phyloP scores from a whole-genome alignment of 78 protist genomes.

The Cyanophora paradoxa region DNA sequence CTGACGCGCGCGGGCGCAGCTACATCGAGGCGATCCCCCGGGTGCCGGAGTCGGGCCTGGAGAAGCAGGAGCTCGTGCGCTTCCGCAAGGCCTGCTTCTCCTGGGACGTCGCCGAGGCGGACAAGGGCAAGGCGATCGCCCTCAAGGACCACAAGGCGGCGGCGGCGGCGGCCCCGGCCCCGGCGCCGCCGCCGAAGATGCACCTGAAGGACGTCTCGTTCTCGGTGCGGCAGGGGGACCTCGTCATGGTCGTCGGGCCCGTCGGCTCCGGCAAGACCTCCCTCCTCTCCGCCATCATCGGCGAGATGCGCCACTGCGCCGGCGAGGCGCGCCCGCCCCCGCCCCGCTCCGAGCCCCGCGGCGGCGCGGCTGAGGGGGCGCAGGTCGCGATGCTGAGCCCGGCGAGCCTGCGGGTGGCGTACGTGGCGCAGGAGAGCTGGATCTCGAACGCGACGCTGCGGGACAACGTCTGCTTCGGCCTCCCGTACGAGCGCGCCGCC shows the following conservation, averaged over 20 bases:
- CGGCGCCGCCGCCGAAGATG: no score
- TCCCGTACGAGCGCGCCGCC: not conserved
- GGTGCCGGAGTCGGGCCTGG: no score
- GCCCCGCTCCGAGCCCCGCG: not conserved
- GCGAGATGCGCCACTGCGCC: no score
- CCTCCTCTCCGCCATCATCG: conserved; percentile 58
- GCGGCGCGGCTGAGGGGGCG: not conserved
- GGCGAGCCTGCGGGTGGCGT: conserved; percentile 50
- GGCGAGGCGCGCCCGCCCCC: no score
- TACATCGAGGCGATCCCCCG: no score
- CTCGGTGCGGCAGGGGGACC: no score
- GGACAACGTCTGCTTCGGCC: conserved; percentile 61
- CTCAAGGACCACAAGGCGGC: no score
- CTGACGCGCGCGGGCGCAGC: no score
- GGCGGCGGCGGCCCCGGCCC: not conserved
- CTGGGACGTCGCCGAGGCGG: not conserved
- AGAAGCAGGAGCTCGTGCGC: not conserved
- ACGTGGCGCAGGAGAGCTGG: conserved; percentile 74
- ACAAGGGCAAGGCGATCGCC: not conserved
- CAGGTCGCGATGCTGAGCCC: not conserved
- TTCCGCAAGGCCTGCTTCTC: not conserved
- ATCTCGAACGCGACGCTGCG: conserved; percentile 39
- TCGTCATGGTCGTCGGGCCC: conserved; percentile 40
- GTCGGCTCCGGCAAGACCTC: conserved; percentile 74
- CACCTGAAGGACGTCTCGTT: no score